Percentiles rank a stretch among this genome's conserved stretches.
phyloP scores from a whole-genome alignment of 345 rosid genomes.

The Lepidium didymum region DNA sequence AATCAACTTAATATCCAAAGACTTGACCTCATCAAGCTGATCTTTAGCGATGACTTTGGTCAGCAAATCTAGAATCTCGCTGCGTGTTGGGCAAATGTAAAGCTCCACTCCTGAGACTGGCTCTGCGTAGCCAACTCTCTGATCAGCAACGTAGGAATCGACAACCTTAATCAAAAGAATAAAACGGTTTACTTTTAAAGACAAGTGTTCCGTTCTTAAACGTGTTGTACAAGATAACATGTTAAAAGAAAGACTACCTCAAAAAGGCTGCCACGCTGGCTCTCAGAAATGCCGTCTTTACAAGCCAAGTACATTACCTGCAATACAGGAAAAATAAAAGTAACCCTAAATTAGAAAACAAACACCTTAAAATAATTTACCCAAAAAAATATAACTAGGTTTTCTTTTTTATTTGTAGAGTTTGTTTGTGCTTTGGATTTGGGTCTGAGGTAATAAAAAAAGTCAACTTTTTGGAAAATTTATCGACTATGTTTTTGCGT shows the following conservation, averaged over 20 bases:
- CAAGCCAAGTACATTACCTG: conserved; percentile 73
- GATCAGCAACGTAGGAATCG: conserved; percentile 65
- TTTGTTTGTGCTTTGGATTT: not conserved
- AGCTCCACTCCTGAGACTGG: conserved; percentile 75
- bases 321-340: conserved; percentile 1
- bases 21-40: conserved; percentile 50
- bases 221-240: not conserved
- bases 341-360: not conserved
- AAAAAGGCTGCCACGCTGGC: conserved; percentile 44
- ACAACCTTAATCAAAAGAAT: conserved; percentile 40
- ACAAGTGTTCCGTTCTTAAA: not conserved
- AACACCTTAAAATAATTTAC: not conserved
- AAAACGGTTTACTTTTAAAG: not conserved
- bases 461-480: not conserved
- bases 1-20: conserved; percentile 69
- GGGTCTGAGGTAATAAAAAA: not conserved
- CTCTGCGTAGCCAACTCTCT: conserved; percentile 87
- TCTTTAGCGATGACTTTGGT: conserved; percentile 61
- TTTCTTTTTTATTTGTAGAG: not conserved
- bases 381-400: not conserved
- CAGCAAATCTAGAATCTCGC: conserved; percentile 52
- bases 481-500: not conserved
- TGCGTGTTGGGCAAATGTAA: conserved; percentile 79
- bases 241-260: conserved; percentile 40
- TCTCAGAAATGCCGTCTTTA: conserved; percentile 52